Evolutionary conservation across 2,329 filamentous ascomycete genomes (phyloP), one percentile per base, ranked within the genome.

Genomic region (Calonectria montana): DNA sequence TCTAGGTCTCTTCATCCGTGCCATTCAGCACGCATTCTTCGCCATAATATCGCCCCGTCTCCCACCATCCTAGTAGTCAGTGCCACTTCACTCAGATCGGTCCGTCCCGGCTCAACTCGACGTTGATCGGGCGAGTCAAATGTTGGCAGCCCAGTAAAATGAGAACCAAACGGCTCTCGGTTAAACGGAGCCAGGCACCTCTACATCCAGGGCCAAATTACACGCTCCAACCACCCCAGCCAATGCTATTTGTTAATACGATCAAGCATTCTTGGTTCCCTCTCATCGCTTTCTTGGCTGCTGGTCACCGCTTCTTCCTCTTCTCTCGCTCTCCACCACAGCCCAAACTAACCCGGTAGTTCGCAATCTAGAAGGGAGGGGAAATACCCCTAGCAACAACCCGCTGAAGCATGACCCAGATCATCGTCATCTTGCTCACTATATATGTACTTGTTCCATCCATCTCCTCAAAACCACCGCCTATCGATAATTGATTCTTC

Each of bases 301-400:
- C 27, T 53, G 41, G 59, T 69, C 67, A 69, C 67, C 67, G 67
- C 67, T 29, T 65, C 59, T 69, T 69, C 50, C 48, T 65, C 62
- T 23, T 62, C 62, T 43, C 63, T 39, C 47, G 15, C 39, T 29
- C 39, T 27, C 61, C 61, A 27, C 43, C 61, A 39, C 15, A 39
- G 21, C n/a, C 31, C 53, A 59, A 59, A 27, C 31, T 25, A 59
- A 21, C 53, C 53, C 12, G 21, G 15, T 16, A 45, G 47, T 29
- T 47, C 31, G 13, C 13, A 7, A 35, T 35, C 35, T 37, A 39
- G 31, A 48, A 31, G 18, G 39, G 29, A 23, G n/a, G 18, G n/a
- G 8, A 21, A 43, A 43, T 9, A 2, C 2, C 16, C 12, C 53
- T 35, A 39, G 13, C 53, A 59, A 21, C 18, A 25, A 59, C 23